These are phyloP conservation scores for Cucurbita maxima DNA, from an alignment of 306 rosid genomes.

Conservation along the genomic window DNA sequence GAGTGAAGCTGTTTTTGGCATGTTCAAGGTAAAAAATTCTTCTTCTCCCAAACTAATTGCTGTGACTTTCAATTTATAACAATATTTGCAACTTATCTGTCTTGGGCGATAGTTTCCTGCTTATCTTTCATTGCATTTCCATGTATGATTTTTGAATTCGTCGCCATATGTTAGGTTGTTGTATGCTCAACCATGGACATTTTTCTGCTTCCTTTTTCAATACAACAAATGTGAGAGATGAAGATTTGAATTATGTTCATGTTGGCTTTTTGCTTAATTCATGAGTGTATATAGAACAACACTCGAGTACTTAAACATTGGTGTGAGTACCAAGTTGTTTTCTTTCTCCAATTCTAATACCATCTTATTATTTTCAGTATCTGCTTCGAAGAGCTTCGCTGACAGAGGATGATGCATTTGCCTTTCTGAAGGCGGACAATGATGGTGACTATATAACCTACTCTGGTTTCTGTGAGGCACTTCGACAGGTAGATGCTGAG, in stretches of 20 bases:
- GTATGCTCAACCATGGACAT: not conserved
- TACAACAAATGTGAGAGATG: not conserved
- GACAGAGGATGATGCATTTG: conserved; percentile 67
- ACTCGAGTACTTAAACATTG: not conserved
- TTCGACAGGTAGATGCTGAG: conserved; percentile 34
- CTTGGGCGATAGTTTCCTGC: not conserved
- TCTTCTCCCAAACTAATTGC: not conserved
- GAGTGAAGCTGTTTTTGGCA: conserved; percentile 68
- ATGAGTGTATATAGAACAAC: not conserved
- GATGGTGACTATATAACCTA: conserved; percentile 42
- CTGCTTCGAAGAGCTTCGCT: conserved; percentile 62
- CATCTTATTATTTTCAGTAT: conserved; percentile 21
- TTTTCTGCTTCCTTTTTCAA: not conserved
- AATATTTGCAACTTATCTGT: not conserved
- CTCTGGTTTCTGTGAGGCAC: conserved; percentile 53
- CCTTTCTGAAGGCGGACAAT: conserved; percentile 65
- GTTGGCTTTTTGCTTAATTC: not conserved
- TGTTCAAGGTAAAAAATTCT: conserved; percentile 40
- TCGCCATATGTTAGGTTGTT: not conserved
- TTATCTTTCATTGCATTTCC: not conserved
- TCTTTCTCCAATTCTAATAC: not conserved
- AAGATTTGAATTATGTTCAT: not conserved
- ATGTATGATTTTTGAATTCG: not conserved
- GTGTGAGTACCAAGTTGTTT: not conserved
- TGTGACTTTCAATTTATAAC: not conserved